A percentile compares a stretch with the other conserved stretches of the same genome.
phyloP scores from a whole-genome alignment of 768 basidiomycete genomes.

The Pulveroboletus sp. region DNA sequence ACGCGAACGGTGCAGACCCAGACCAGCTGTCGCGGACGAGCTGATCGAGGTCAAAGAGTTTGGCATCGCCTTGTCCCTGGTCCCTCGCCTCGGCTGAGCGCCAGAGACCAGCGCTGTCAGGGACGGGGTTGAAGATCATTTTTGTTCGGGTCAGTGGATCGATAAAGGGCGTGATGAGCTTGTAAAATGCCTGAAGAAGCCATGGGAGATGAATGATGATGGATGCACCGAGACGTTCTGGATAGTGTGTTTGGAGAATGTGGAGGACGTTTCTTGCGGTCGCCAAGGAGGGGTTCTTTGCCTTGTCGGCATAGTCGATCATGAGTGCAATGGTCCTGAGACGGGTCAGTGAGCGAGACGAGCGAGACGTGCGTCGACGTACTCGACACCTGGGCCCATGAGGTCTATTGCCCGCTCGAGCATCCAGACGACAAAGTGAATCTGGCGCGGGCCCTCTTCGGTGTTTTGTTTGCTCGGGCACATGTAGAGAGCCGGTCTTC shows the following conservation, averaged over 20 bases:
- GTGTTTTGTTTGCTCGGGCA: constrained; percentile 76
- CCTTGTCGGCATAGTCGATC: constrained; percentile 75
- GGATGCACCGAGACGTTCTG: constrained; percentile 77
- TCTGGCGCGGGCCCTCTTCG: constrained; percentile 60
- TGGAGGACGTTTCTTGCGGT: constrained; percentile 44
- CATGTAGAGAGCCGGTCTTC: constrained; percentile 72
- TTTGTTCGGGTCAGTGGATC: constrained; percentile 80
- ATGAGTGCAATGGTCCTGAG: constrained; percentile 64
- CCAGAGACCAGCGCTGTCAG: constrained; percentile 25
- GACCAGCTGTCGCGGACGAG: constrained; percentile 72
- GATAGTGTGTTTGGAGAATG: constrained; percentile 81
- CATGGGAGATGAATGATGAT: constrained; percentile 82
- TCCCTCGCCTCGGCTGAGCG: constrained; percentile 22
- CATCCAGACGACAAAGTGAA: constrained; percentile 74
- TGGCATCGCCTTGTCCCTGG: constrained; percentile 12
- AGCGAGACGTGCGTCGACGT: constrained; percentile 21
- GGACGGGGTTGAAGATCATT: constrained; percentile 68
- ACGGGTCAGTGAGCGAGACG: not conserved
- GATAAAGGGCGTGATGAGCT: constrained; percentile 74
- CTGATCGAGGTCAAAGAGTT: constrained; percentile 64
- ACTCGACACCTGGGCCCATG: constrained; percentile 84
- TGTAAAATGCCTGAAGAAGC: constrained; percentile 71
- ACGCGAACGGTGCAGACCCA: constrained; percentile 65
- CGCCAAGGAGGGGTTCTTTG: constrained; percentile 50
- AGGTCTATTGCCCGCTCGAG: constrained; percentile 75